phyloP scores from a whole-genome alignment of 352 stramenopile genomes.

The Globisporangium solare region DNA sequence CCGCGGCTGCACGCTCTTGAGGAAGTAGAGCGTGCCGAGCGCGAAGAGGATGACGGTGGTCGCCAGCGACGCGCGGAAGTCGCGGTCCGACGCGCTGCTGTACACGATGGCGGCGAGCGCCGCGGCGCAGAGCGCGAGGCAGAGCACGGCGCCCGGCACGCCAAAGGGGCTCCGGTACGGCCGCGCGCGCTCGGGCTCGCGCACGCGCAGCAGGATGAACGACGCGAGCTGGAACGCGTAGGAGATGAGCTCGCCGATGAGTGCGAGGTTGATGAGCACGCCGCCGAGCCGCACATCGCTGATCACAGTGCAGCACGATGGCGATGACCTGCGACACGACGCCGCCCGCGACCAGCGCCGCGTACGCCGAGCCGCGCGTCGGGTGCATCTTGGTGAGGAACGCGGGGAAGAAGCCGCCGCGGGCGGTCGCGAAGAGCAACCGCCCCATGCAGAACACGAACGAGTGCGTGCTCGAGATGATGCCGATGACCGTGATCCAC shows the following conservation, averaged over 20 bases:
- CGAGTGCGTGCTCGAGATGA: constrained; percentile 60
- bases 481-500: constrained; percentile 55
- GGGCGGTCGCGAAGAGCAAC: constrained; percentile 57
- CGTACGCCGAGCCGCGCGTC: constrained; percentile 34
- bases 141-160: constrained; percentile 41
- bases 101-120: constrained; percentile 62
- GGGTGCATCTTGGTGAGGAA: constrained; percentile 51
- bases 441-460: constrained; percentile 72
- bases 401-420: constrained; percentile 49
- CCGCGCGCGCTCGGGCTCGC: constrained; percentile 40
- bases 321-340: constrained; percentile 34
- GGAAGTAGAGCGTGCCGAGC: constrained; percentile 40
- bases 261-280: constrained; percentile 64
- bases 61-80: constrained; percentile 59
- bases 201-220: constrained; percentile 52
- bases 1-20: constrained; percentile 21
- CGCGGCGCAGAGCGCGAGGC: constrained; percentile 37
- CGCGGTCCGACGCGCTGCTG: constrained; percentile 39
- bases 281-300: constrained; percentile 49
- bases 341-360: constrained; percentile 37
- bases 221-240: constrained; percentile 61
- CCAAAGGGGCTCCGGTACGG: constrained; percentile 60
- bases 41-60: constrained; percentile 41
- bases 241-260: constrained; percentile 55
- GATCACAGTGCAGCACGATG: constrained; percentile 48